These are phyloP conservation scores for Xylariales sp. DNA, from an alignment of 2,329 filamentous ascomycete genomes.

Conservation along the genomic window DNA sequence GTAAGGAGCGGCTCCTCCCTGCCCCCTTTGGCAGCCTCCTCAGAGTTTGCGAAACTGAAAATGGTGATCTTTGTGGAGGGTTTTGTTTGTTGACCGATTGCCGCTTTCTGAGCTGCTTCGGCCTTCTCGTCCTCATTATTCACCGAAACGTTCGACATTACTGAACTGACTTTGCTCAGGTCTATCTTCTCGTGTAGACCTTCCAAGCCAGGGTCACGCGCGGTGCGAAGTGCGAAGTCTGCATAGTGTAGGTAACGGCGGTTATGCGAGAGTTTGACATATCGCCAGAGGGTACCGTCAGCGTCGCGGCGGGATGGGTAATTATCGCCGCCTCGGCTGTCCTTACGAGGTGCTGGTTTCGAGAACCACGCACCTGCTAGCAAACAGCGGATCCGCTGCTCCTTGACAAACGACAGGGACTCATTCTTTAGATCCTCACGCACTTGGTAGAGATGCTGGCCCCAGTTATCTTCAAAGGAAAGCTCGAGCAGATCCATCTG, in stretches of 20 bases:
- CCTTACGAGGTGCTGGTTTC: conserved; percentile 42
- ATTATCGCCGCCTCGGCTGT: conserved; percentile 34
- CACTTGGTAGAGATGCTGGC: conserved; percentile 82
- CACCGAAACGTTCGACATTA: conserved; percentile 86
- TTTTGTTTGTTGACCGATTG: conserved; percentile 25
- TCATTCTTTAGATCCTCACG: conserved; percentile 88
- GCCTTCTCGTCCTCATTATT: conserved; percentile 43
- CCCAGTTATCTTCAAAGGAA: conserved; percentile 94
- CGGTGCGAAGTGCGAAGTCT: conserved; percentile 67
- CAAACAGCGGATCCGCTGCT: conserved; percentile 88
- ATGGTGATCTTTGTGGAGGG: conserved; percentile 86
- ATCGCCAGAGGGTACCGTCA: conserved; percentile 66
- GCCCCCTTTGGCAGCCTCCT: conserved; percentile 31
- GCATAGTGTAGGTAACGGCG: conserved; percentile 85
- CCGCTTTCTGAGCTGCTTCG: conserved; percentile 36
- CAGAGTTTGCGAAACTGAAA: conserved; percentile 60
- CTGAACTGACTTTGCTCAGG: conserved; percentile 80
- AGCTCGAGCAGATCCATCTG: conserved; percentile 92
- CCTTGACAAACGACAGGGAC: conserved; percentile 92
- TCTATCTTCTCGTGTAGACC: conserved; percentile 78
- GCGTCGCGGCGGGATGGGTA: conserved; percentile 32
- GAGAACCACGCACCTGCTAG: conserved; percentile 87
- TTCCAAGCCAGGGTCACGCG: conserved; percentile 67
- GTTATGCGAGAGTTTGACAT: conserved; percentile 85
- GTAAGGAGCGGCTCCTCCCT: conserved; percentile 74